Conservation (phyloP, 345 rosid species). For the Erysimum cheiranthoides region DNA sequence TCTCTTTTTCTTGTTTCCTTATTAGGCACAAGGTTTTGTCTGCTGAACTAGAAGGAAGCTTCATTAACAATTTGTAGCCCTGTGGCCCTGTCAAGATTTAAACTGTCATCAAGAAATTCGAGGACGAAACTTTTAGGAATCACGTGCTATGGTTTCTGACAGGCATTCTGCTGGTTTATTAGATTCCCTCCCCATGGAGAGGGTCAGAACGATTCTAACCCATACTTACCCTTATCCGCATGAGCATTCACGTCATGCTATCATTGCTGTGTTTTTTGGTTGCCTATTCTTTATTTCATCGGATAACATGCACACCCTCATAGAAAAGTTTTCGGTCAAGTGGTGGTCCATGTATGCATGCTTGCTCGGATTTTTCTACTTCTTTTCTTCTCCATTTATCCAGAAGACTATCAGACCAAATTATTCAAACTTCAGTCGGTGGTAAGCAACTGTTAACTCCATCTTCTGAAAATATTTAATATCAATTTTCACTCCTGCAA, state of each 20-base stretch:
- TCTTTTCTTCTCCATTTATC: conserved; percentile 95
- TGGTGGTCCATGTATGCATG: conserved; percentile 99
- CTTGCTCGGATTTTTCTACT: conserved; percentile 96
- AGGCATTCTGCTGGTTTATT: conserved; percentile 58
- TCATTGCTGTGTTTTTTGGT: conserved; percentile 91
- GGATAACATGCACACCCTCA: conserved; percentile 93
- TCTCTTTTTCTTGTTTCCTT: not conserved
- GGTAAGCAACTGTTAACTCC: conserved; percentile 58
- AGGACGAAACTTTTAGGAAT: conserved; percentile 10
- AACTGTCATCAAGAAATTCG: conserved; percentile 27
- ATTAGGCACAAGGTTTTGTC: conserved; percentile 33
- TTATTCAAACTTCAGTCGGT: conserved; percentile 93
- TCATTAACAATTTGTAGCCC: conserved; percentile 32
- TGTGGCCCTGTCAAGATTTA: conserved; percentile 37
- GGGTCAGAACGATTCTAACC: conserved; percentile 85
- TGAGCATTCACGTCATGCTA: conserved; percentile 96
- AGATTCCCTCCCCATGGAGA: conserved; percentile 77
- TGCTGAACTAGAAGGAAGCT: conserved; percentile 30
- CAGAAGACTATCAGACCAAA: conserved; percentile 97
- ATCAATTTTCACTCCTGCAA: not conserved
- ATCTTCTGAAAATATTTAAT: not conserved
- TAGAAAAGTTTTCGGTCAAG: conserved; percentile 87
- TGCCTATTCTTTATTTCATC: conserved; percentile 97
- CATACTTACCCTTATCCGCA: conserved; percentile 95
- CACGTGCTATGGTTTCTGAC: conserved; percentile 59